Evolutionary conservation across 768 basidiomycete genomes (phyloP).

Genomic region (Leucocoprinus birnbaumii): DNA sequence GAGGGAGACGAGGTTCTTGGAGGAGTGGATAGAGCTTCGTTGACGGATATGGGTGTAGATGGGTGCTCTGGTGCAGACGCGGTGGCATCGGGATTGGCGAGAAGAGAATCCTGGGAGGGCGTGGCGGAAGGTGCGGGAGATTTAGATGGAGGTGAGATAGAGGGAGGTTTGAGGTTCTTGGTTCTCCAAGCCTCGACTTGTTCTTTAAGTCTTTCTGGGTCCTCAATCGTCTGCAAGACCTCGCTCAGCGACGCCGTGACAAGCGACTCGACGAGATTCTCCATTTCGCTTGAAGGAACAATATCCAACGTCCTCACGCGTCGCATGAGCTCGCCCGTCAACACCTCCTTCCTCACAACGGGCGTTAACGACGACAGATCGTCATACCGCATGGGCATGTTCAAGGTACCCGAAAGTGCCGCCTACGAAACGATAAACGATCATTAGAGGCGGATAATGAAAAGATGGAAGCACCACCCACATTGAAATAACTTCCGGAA

Average conservation of each 20-base stretch:
- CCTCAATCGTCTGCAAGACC: constrained; percentile 74
- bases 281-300: constrained; percentile 55
- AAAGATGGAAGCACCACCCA: constrained; percentile 27
- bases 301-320: constrained; percentile 58
- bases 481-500: constrained; percentile 86
- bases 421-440: constrained; percentile 43
- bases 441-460: neutral
- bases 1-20: constrained; percentile 84
- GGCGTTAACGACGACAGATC: constrained; percentile 80
- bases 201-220: constrained; percentile 59
- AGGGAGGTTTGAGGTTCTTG: constrained; percentile 12
- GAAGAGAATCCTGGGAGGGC: constrained; percentile 66
- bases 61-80: constrained; percentile 91
- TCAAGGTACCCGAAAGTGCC: constrained; percentile 75
- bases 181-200: constrained; percentile 49
- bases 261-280: constrained; percentile 68
- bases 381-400: constrained; percentile 84
- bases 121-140: constrained; percentile 31
- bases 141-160: constrained; percentile 29
- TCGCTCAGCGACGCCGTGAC: constrained; percentile 71
- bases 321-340: constrained; percentile 79
- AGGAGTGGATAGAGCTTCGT: constrained; percentile 73
- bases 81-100: constrained; percentile 70
- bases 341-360: constrained; percentile 82
- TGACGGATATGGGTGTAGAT: constrained; percentile 79